These are phyloP conservation scores for Kwoniella heveanensis DNA, from an alignment of 768 basidiomycete genomes.

Conservation along the genomic window DNA sequence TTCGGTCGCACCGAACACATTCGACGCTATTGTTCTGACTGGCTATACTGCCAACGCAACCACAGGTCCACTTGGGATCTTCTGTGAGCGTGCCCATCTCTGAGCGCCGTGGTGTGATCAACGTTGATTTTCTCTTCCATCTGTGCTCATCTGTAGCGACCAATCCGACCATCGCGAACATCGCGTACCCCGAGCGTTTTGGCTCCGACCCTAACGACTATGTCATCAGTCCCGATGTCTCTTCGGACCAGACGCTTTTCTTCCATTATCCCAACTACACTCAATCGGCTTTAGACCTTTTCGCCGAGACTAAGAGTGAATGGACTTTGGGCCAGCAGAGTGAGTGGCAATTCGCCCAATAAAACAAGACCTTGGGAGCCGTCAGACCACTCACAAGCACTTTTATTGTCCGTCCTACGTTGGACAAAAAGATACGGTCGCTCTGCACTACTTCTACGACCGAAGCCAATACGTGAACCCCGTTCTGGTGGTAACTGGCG, in stretches of 20 bases:
- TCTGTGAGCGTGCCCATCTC: too few relatives aligned
- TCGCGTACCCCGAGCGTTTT: constrained; percentile 33
- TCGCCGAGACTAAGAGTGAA: constrained; percentile 34
- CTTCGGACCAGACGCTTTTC: constrained; percentile 28
- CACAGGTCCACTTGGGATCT: constrained; percentile 5
- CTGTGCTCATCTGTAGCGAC: too few relatives aligned
- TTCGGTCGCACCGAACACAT: constrained; percentile 7
- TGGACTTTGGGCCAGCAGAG: constrained; percentile 30
- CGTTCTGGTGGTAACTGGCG: constrained; percentile 28
- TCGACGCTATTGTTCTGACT: constrained; percentile 17
- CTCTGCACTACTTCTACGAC: background rate
- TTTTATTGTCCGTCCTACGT: too few relatives aligned
- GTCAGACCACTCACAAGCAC: too few relatives aligned
- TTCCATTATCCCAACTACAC: constrained; percentile 40
- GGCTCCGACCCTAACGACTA: constrained; percentile 19
- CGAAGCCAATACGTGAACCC: constrained; percentile 19
- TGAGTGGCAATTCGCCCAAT: background rate
- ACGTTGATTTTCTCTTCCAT: too few relatives aligned
- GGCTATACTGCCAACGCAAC: constrained; percentile 17
- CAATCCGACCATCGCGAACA: constrained; percentile 23
- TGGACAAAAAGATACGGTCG: constrained; percentile 10
- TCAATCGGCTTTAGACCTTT: constrained; percentile 21
- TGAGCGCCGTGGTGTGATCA: too few relatives aligned
- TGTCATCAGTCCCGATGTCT: constrained; percentile 23
- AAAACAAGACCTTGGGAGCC: too few relatives aligned